Evolutionary conservation across 306 rosid genomes (phyloP), one percentile per base, ranked within the genome.

Genomic region (Lotus japonicus): DNA sequence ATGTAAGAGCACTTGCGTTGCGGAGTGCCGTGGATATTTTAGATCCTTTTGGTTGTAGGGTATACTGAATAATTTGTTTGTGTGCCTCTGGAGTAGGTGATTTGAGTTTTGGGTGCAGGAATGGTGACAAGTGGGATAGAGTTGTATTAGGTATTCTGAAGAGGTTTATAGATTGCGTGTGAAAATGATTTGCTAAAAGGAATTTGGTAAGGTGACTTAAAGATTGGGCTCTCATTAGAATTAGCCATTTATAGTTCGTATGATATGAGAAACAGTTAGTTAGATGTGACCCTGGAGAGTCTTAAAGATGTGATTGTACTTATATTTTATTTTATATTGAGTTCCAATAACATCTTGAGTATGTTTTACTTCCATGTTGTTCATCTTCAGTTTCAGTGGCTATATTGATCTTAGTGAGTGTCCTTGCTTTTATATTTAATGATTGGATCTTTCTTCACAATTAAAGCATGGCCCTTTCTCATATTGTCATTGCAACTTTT

Each of bases 281-380:
- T 59, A 51, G 49, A 59, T 17, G 65, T 13, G 31, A 68, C 58
- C 43, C 39, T 9, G 42, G 57, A n/a, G 35, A 68, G 58, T 61
- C 19, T 18, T 31, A 51, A 60, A 42, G 61, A 13, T 58, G 21
- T 67, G 71, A 28, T 52, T 65, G 55, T 46, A 36, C 58, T n/a
- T 33, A 59, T 59, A 53, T 58, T 44, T 75, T 59, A 53, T 58
- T 44, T 75, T 19, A 35, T 21, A 15, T 57, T 15, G 39, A 67
- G 69, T 59, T 67, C 16, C 50, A 1, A 28, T 31, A 28, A 12
- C 36, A 68, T 28, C 66, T 31, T 52, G 65, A 76, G n/a, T 60
- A 11, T 68, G 75, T 16, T 58, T 42, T 58, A 11, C 36, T 58
- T 75, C 21, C 21, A 9, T 11, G 41, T 58, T 44, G 36, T 76